These are phyloP conservation scores for Colletotrichum sojae DNA, from an alignment of 2,329 filamentous ascomycete genomes.

Conservation along the genomic window DNA sequence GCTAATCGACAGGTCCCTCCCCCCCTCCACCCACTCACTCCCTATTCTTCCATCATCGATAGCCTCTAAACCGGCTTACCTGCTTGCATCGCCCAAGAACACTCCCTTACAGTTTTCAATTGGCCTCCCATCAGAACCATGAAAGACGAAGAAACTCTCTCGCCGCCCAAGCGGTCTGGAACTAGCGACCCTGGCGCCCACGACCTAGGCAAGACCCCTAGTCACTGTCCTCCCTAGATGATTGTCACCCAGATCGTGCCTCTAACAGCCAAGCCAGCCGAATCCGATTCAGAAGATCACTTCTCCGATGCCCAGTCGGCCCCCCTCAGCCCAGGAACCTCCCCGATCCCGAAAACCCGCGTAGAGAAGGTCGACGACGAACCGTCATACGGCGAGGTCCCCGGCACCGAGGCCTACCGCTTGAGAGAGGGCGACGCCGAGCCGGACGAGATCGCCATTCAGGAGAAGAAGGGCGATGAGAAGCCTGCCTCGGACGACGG, in stretches of 20 bases:
- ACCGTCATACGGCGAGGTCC: constrained; percentile 73
- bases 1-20: constrained; percentile 40
- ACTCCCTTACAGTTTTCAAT: constrained; percentile 13
- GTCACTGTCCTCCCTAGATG: constrained; percentile 21
- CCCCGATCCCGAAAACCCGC: constrained; percentile 71
- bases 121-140: constrained; percentile 42
- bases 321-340: constrained; percentile 58
- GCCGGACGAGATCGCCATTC: constrained; percentile 72
- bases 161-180: constrained; percentile 56
- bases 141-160: constrained; percentile 54
- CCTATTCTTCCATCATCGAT: constrained; percentile 38
- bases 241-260: background rate
- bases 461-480: constrained; percentile 42
- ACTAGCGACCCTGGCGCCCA: constrained; percentile 71
- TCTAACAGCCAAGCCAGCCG: constrained; percentile 52
- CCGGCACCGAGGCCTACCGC: constrained; percentile 71
- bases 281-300: constrained; percentile 77
- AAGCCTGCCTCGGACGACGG: constrained; percentile 43
- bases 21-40: constrained; percentile 36
- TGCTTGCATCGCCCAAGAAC: constrained; percentile 18
- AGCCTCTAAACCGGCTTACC: constrained; percentile 13
- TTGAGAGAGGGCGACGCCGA: constrained; percentile 70
- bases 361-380: constrained; percentile 72
- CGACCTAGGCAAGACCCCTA: constrained; percentile 64
- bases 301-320: constrained; percentile 77